Conservation (phyloP, 129 eudicot genomes). For the Logfia minima region DNA sequence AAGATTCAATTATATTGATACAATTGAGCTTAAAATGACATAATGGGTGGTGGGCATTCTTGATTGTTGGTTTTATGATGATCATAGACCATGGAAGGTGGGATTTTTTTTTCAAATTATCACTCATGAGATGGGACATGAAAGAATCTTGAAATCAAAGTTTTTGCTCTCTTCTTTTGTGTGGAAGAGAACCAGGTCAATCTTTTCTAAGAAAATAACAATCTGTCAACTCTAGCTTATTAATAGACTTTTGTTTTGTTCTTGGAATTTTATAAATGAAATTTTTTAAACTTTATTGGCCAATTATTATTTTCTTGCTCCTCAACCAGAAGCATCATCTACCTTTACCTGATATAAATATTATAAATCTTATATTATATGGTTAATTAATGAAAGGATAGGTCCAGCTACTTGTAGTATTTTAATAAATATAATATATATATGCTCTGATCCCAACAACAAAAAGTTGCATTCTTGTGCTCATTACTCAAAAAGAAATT, state of each 20-base stretch:
- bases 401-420: constrained; percentile 29
- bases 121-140: constrained; percentile 64
- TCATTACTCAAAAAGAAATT: background rate
- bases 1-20: background rate
- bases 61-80: constrained; percentile 33
- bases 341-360: constrained; percentile 25
- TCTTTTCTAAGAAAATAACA: constrained; percentile 41
- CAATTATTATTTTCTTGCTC: constrained; percentile 36
- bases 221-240: constrained; percentile 48
- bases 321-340: constrained; percentile 37
- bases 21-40: constrained; percentile 3
- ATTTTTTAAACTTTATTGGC: constrained; percentile 11
- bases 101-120: constrained; percentile 27
- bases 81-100: constrained; percentile 41
- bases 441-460: constrained; percentile 23
- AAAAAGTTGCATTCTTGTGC: constrained; percentile 9
- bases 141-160: constrained; percentile 43
- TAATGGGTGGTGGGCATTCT: constrained; percentile 20
- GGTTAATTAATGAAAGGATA: constrained; percentile 21
- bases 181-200: constrained; percentile 61
- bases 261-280: constrained; percentile 25
- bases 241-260: constrained; percentile 22
- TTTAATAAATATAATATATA: background rate
- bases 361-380: background rate
- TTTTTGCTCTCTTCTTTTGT: constrained; percentile 31